Evolutionary conservation across 2,329 filamentous ascomycete species (phyloP), one percentile per base, ranked within the genome.

Genomic region (Penicillium sp.): DNA sequence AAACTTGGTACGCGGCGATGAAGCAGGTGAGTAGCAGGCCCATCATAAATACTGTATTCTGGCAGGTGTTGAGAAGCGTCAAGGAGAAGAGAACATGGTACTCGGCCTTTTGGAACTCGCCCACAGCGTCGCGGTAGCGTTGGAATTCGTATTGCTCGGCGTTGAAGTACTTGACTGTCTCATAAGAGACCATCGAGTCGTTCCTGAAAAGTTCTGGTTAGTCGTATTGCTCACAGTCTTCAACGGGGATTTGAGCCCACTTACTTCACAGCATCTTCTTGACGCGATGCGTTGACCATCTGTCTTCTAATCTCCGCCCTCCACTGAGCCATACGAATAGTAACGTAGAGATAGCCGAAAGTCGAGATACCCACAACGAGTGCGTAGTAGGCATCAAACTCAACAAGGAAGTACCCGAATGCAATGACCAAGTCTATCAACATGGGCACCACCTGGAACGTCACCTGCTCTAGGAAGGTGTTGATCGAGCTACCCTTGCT

Each of bases 141-240:
- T 84, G 81, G 68, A 92, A 93, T 72, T 95, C 91, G 72, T 91
- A 93, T 2, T 86, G 82, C 72, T 94, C 91, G 8, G 91, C 91
- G 70, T 94, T 94, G 83, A 95, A 95, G 72, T 94, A 94, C 75
- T 94, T 95, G 74, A 94, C 91, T 1, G 91, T 94, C 80, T 99
- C 95, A 76, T 98, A 99, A n/a, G 93, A 96, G 65, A 95, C 93
- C 82, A 99, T 95, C 0, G 95, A 98, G 77, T 99, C 95, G 75
- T 97, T 98, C 80, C 84, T 86, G 65, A 3, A 40, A 13, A 30
- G 15, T 42, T 24, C 35, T 28, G 33, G 59, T 68, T 35, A 63
- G 40, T 50, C 3, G 35, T 53, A 12, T 13, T 12, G 35, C 3
- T 38, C 51, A 10, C 6, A 26, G 19, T 9, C 8, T 22, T 30